A percentile compares a stretch with the other conserved stretches of the same genome.
Evolutionary conservation across 495 filamentous ascomycete genomes (phyloP).

Genomic region (Hypoxylon fuscum): DNA sequence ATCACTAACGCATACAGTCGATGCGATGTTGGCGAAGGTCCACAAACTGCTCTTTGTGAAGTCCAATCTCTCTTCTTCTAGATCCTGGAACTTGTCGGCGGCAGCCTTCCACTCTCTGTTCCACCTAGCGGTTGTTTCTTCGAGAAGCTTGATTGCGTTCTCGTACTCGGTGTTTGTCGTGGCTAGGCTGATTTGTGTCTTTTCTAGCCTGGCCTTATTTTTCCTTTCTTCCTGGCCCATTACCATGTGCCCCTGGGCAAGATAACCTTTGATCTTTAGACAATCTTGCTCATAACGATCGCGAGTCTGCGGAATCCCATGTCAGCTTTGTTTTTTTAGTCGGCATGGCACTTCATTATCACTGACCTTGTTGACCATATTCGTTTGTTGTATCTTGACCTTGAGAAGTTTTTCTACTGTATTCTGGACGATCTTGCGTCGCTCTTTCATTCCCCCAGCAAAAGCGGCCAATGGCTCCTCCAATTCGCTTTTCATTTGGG

Average conservation of each 20-base stretch:
- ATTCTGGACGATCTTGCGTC: slow-evolving; percentile 93
- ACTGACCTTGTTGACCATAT: slow-evolving; percentile 85
- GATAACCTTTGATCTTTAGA: slow-evolving; percentile 96
- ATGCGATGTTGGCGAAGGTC: slow-evolving; percentile 96
- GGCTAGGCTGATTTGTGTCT: slow-evolving; percentile 94
- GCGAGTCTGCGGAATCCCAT: slow-evolving; percentile 65
- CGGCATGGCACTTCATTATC: slow-evolving; percentile 3
- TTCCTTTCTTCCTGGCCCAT: slow-evolving; percentile 99
- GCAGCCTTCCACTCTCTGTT: slow-evolving; percentile 98
- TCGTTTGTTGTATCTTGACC: slow-evolving; percentile 89
- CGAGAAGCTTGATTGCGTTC: slow-evolving; percentile 86
- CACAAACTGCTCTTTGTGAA: slow-evolving; percentile 97
- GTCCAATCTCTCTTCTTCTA: slow-evolving; percentile 96
- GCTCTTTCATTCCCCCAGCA: slow-evolving; percentile 91
- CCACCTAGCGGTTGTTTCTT: slow-evolving; percentile 95
- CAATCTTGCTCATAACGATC: slow-evolving; percentile 98
- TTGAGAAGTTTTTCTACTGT: slow-evolving; percentile 94
- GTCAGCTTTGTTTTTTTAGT: slow-evolving; percentile 38
- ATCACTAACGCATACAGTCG: slow-evolving; percentile 98
- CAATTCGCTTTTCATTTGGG: slow-evolving; percentile 95
- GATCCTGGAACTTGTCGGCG: slow-evolving; percentile 99
- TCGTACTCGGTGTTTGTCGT: slow-evolving; percentile 94
- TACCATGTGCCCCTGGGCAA: slow-evolving; percentile 99
- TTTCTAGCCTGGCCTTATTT: slow-evolving; percentile 98
- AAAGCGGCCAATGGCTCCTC: slow-evolving; percentile 95